A percentile compares a stretch with the other conserved stretches of the same genome.
These are phyloP conservation scores for Shiraia bambusicola DNA, from an alignment of 2,329 filamentous ascomycete species.

Conservation along the genomic window DNA sequence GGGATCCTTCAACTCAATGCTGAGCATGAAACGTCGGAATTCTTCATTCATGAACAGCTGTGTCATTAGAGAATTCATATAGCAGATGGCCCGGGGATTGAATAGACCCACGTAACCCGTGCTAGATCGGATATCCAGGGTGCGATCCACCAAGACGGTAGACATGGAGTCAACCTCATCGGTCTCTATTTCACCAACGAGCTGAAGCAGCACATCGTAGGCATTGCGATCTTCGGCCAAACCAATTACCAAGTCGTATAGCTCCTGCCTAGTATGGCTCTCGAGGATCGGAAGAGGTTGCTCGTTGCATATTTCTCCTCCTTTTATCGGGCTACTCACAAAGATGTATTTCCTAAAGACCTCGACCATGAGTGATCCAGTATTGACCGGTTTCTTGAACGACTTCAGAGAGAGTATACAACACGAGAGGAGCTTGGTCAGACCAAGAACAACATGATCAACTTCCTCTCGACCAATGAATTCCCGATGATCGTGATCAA, in stretches of 20 bases:
- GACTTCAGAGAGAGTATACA: conserved; percentile 45
- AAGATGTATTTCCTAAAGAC: conserved; percentile 44
- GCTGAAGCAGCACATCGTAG: conserved; percentile 32
- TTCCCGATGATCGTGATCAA: conserved; percentile 37
- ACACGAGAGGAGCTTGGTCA: conserved; percentile 45
- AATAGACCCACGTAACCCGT: conserved; percentile 86
- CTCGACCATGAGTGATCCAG: conserved; percentile 28
- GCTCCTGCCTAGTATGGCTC: conserved; percentile 36
- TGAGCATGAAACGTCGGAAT: conserved; percentile 82
- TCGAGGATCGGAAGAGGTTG: conserved; percentile 37
- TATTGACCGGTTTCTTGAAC: conserved; percentile 42
- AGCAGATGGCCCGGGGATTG: conserved; percentile 95
- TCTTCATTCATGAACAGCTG: conserved; percentile 94
- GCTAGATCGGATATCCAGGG: conserved; percentile 68
- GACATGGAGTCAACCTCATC: conserved; percentile 57
- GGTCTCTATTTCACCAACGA: conserved; percentile 23
- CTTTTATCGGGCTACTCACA: conserved; percentile 12
- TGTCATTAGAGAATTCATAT: conserved; percentile 90
- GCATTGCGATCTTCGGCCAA: conserved; percentile 35
- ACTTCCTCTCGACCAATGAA: conserved; percentile 39
- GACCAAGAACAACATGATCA: conserved; percentile 41
- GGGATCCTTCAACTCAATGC: conserved; percentile 54
- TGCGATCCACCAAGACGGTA: conserved; percentile 57
- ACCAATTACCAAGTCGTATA: conserved; percentile 41
- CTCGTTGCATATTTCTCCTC: conserved; percentile 7